A percentile compares a stretch with the other conserved stretches of the same genome.
Conservation (phyloP, 2,329 filamentous ascomycete species). For the Aspergillus bombycis region DNA sequence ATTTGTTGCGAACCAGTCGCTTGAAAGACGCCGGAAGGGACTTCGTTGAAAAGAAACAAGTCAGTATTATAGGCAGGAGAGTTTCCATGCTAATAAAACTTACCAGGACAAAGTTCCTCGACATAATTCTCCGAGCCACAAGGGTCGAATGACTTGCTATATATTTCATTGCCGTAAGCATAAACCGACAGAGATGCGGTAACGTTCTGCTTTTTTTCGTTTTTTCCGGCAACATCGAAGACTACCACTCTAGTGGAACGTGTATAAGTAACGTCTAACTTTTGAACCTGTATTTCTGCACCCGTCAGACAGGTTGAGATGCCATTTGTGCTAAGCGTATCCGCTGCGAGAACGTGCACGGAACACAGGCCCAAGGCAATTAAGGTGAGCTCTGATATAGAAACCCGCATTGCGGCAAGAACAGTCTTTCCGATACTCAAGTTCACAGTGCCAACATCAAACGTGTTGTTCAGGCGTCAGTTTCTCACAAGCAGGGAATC, state of each 20-base stretch:
- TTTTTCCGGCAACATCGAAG: conserved; percentile 83
- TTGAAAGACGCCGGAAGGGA: conserved; percentile 74
- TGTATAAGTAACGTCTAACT: conserved; percentile 78
- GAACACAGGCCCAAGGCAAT: conserved; percentile 32
- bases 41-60: conserved; percentile 43
- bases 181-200: conserved; percentile 74
- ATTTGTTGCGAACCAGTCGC: conserved; percentile 74
- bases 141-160: conserved; percentile 79
- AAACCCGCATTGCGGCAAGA: conserved; percentile 29
- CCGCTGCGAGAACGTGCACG: conserved; percentile 59
- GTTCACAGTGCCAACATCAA: background rate
- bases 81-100: conserved; percentile 28
- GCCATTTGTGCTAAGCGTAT: conserved; percentile 78
- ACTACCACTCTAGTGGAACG: conserved; percentile 70
- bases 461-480: background rate
- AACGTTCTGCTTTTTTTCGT: conserved; percentile 74
- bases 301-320: conserved; percentile 70
- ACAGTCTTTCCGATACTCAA: background rate
- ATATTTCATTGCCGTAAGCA: conserved; percentile 83
- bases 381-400: conserved; percentile 25
- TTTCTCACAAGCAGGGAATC: background rate
- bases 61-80: conserved; percentile 23
- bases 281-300: conserved; percentile 69
- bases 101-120: conserved; percentile 78
- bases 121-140: conserved; percentile 71